phyloP scores from a whole-genome alignment of 345 rosid genomes.

The Gossypium mustelinum region DNA sequence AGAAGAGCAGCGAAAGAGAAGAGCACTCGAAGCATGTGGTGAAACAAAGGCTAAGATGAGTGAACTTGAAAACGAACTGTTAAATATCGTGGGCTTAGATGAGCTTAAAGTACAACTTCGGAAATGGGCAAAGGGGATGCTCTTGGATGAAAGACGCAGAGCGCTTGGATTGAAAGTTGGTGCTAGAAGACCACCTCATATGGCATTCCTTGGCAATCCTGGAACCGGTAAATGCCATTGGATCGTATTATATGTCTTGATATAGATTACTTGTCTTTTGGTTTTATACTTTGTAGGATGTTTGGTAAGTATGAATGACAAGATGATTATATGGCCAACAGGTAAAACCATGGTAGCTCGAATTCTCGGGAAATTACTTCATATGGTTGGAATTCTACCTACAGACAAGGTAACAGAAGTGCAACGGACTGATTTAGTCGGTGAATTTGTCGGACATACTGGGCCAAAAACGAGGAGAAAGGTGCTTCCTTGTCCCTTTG shows the following conservation, averaged over 20 bases:
- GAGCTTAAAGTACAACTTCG: slow-evolving; percentile 81
- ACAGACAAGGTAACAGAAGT: slow-evolving; percentile 84
- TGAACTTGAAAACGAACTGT: slow-evolving; percentile 71
- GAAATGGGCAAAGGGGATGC: slow-evolving; percentile 98
- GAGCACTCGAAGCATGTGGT: slow-evolving; percentile 70
- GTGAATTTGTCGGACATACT: slow-evolving; percentile 95
- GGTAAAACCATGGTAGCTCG: slow-evolving; percentile 99
- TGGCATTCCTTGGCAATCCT: slow-evolving; percentile 98
- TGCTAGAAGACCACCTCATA: slow-evolving; percentile 81
- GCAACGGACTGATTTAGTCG: slow-evolving; percentile 93
- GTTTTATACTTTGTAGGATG: neutral
- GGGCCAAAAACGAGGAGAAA: slow-evolving; percentile 93
- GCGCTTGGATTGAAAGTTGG: slow-evolving; percentile 90
- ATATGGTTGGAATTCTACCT: slow-evolving; percentile 87
- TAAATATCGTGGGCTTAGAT: slow-evolving; percentile 64
- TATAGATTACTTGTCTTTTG: neutral
- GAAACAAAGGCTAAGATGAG: slow-evolving; percentile 86
- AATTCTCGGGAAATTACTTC: slow-evolving; percentile 80
- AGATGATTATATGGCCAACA: slow-evolving; percentile 20
- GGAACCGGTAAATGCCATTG: slow-evolving; percentile 66
- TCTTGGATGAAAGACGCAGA: slow-evolving; percentile 91
- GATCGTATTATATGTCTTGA: neutral
- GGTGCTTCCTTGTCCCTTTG: slow-evolving; percentile 35
- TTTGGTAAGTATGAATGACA: neutral
- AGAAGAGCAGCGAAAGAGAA: slow-evolving; percentile 76